A percentile compares a stretch with the other conserved stretches of the same genome.
phyloP scores from a whole-genome alignment of 495 filamentous ascomycete species.

The Podospora fimiseda region DNA sequence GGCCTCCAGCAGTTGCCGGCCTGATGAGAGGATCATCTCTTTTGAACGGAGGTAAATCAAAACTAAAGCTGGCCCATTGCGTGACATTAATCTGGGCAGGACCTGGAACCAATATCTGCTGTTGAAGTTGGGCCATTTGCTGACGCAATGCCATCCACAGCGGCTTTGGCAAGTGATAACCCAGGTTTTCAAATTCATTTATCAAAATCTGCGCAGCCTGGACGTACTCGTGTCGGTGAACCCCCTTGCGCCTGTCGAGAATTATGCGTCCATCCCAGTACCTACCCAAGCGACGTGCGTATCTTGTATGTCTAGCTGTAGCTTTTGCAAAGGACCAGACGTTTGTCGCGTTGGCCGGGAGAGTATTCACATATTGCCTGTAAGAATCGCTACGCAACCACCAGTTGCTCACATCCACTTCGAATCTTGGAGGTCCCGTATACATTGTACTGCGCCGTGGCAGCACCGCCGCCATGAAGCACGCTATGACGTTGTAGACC shows the following conservation, averaged over 20 bases:
- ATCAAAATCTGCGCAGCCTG: neutral
- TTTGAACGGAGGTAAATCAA: neutral
- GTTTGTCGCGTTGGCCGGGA: neutral
- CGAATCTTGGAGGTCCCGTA: no score
- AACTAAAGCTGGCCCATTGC: no score
- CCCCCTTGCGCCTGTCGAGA: neutral
- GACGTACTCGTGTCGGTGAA: neutral
- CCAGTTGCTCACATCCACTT: neutral
- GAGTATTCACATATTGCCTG: neutral
- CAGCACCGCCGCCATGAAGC: neutral
- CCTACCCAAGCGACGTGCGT: no score
- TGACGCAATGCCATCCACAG: neutral
- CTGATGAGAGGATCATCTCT: no score
- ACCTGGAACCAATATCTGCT: neutral
- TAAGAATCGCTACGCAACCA: neutral
- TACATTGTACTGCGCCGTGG: neutral
- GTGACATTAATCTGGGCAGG: no score
- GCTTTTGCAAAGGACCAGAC: neutral
- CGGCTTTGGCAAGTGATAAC: neutral
- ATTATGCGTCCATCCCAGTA: neutral
- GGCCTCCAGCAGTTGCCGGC: no score
- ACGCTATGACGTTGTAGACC: neutral
- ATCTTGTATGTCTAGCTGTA: no score
- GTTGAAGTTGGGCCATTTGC: neutral
- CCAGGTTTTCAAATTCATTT: neutral